Evolutionary conservation across 768 basidiomycete species (phyloP).

Genomic region (Dentipellis sp.): DNA sequence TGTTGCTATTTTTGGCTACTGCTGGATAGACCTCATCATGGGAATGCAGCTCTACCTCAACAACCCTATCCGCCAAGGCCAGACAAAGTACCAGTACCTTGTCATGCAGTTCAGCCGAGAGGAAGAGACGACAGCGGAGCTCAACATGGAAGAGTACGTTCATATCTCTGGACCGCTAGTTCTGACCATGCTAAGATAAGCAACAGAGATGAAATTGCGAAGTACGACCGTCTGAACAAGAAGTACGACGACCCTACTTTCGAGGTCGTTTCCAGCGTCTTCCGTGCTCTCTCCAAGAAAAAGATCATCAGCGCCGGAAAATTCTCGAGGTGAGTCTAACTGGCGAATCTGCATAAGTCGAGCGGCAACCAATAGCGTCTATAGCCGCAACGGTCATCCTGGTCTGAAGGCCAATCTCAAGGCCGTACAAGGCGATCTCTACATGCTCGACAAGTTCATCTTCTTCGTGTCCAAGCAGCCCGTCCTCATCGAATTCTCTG

Average conservation of each 20-base stretch:
- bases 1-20: constrained; percentile 20
- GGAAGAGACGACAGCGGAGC: constrained; percentile 92
- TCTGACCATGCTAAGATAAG: no score
- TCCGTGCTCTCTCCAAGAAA: constrained; percentile 84
- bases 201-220: constrained; percentile 61
- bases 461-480: constrained; percentile 98
- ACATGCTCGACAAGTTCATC: constrained; percentile 95
- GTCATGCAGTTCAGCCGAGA: constrained; percentile 98
- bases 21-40: neutral
- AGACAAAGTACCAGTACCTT: constrained; percentile 94
- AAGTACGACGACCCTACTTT: constrained; percentile 94
- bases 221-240: constrained; percentile 81
- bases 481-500: constrained; percentile 78
- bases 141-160: constrained; percentile 86
- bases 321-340: constrained; percentile 63
- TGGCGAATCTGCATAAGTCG: neutral
- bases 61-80: constrained; percentile 94
- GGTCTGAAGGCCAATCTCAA: constrained; percentile 98
- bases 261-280: constrained; percentile 89
- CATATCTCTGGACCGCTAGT: neutral
- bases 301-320: constrained; percentile 84
- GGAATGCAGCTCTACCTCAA: constrained; percentile 69
- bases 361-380: neutral
- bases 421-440: constrained; percentile 92
- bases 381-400: constrained; percentile 79